A percentile compares a stretch with the other conserved stretches of the same genome.
These are phyloP conservation scores for Lactarius trivialis DNA, from an alignment of 768 basidiomycete species.

Conservation along the genomic window DNA sequence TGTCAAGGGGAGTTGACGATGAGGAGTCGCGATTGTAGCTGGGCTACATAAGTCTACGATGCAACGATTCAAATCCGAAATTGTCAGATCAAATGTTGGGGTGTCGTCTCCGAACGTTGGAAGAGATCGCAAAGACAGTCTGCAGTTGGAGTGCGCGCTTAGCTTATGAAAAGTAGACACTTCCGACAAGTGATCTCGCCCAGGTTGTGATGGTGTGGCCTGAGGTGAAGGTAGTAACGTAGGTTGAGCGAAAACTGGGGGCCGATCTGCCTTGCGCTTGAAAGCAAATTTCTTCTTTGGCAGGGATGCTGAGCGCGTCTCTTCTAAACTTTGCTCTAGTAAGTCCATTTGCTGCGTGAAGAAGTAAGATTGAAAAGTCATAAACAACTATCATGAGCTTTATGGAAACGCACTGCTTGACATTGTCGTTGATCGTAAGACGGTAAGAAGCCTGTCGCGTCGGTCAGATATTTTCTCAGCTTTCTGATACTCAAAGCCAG, in stretches of 20 bases:
- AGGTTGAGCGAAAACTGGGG: constrained; percentile 11
- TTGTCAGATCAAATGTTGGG: constrained; percentile 46
- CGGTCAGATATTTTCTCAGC: constrained; percentile 54
- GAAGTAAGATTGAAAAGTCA: not conserved
- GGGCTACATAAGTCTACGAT: constrained; percentile 52
- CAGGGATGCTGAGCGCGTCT: constrained; percentile 38
- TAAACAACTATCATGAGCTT: not conserved
- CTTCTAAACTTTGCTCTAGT: constrained; percentile 51
- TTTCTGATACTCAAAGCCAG: constrained; percentile 36
- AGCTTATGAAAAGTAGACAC: constrained; percentile 36
- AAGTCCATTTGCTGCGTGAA: constrained; percentile 54
- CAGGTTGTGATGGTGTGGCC: not conserved
- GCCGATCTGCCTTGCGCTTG: constrained; percentile 40
- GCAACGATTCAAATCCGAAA: constrained; percentile 62
- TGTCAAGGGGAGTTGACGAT: constrained; percentile 34
- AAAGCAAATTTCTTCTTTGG: constrained; percentile 64
- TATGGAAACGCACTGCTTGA: constrained; percentile 46
- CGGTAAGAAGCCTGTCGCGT: constrained; percentile 59
- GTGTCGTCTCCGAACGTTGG: constrained; percentile 26
- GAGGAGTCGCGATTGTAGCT: constrained; percentile 3
- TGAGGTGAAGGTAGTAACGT: not conserved
- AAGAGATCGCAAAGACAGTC: constrained; percentile 43
- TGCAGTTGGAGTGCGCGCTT: constrained; percentile 39
- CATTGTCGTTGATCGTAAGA: constrained; percentile 70
- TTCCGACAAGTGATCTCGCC: constrained; percentile 11